phyloP scores from a whole-genome alignment of 371 early-diverging fungal genomes.

The Rhizopus microsporus region DNA sequence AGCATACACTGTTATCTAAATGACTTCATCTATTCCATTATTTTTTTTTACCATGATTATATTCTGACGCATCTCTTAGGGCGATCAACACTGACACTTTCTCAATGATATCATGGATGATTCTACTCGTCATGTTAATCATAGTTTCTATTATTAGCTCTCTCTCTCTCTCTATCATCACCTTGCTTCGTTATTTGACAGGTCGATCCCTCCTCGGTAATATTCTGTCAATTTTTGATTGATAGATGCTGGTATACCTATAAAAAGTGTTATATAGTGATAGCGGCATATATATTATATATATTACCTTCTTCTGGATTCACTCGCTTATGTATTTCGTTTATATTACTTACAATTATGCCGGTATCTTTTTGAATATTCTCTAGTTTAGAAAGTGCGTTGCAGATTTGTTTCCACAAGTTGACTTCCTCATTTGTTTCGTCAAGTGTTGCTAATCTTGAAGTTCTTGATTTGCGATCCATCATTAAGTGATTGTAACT shows the following conservation, averaged over 20 bases:
- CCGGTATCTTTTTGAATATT: constrained; percentile 49
- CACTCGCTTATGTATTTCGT: constrained; percentile 38
- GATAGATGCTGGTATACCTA: constrained; percentile 35
- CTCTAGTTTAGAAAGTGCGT: constrained; percentile 50
- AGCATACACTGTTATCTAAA: background rate
- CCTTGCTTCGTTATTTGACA: constrained; percentile 46
- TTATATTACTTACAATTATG: constrained; percentile 39
- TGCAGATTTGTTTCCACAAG: constrained; percentile 58
- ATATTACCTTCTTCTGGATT: constrained; percentile 49
- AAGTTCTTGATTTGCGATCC: constrained; percentile 56
- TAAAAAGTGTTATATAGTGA: background rate
- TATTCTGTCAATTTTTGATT: constrained; percentile 34
- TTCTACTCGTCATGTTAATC: constrained; percentile 29
- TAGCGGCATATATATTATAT: background rate
- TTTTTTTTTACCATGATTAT: constrained; percentile 31
- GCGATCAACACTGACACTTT: constrained; percentile 56
- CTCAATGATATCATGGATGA: constrained; percentile 58
- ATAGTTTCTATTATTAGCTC: background rate
- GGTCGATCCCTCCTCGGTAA: constrained; percentile 41
- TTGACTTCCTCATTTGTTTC: constrained; percentile 56
- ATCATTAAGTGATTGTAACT: constrained; percentile 12
- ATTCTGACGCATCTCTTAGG: constrained; percentile 55
- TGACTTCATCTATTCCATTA: background rate
- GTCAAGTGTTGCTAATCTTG: constrained; percentile 51
- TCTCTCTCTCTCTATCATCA: constrained; percentile 16